These are phyloP conservation scores for Saccharomyces hybrid DNA, from an alignment of 1,139 yeast species.

Conservation along the genomic window DNA sequence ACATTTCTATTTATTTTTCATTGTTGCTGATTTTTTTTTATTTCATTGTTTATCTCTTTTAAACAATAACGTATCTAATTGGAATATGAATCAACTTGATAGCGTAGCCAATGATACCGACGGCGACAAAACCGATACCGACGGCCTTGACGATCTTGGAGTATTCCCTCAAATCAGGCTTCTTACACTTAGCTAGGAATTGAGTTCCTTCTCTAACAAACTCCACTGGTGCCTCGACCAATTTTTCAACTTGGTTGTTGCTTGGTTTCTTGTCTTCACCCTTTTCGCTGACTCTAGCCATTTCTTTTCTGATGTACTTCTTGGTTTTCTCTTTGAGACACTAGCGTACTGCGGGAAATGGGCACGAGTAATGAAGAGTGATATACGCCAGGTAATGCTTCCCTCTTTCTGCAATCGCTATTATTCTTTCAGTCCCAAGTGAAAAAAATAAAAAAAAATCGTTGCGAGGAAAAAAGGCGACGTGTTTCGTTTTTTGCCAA, in stretches of 20 bases:
- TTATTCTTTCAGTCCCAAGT: background rate
- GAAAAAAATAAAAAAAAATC: background rate
- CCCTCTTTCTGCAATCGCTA: background rate
- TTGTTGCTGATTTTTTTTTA: background rate
- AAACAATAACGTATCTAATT: constrained; percentile 92
- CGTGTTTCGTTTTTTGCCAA: background rate
- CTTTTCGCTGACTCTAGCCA: constrained; percentile 26
- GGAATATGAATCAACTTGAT: constrained; percentile 95
- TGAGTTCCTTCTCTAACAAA: constrained; percentile 86
- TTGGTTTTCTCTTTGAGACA: background rate
- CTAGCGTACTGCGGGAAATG: background rate
- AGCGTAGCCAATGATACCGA: constrained; percentile 95
- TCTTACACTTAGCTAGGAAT: constrained; percentile 83
- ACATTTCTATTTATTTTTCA: background rate
- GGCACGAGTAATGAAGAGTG: background rate
- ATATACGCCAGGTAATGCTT: background rate
- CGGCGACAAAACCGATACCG: constrained; percentile 91
- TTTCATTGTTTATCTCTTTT: constrained; percentile 22
- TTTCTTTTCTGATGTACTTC: constrained; percentile 4
- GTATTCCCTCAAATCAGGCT: constrained; percentile 87
- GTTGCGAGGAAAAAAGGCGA: background rate
- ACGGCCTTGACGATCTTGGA: constrained; percentile 86
- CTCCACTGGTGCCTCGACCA: constrained; percentile 84
- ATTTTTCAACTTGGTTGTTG: constrained; percentile 48
- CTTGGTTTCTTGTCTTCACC: constrained; percentile 9